These are phyloP conservation scores for Lecanicillium sp. DNA, from an alignment of 2,329 filamentous ascomycete genomes.

Conservation along the genomic window DNA sequence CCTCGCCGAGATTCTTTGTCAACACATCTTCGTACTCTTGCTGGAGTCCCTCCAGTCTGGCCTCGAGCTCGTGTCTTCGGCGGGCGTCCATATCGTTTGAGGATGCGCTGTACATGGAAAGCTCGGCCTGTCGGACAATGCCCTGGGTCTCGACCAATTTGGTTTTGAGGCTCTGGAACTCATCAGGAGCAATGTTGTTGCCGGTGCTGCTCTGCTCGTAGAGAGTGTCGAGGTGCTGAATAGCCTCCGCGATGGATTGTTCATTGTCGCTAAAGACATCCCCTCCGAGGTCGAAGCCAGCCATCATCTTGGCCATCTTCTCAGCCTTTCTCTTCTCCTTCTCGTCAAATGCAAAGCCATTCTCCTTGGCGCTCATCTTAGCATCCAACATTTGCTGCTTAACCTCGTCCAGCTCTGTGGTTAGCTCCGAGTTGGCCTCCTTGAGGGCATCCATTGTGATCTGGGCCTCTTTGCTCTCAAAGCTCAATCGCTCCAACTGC, in stretches of 20 bases:
- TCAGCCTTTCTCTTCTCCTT: slow-evolving; percentile 99
- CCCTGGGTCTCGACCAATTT: slow-evolving; percentile 84
- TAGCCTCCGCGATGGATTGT: slow-evolving; percentile 70
- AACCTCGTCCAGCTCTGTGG: slow-evolving; percentile 82
- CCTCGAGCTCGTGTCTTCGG: slow-evolving; percentile 68
- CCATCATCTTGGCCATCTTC: slow-evolving; percentile 99
- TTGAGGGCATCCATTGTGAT: slow-evolving; percentile 98
- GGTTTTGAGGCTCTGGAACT: slow-evolving; percentile 67
- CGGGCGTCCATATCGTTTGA: slow-evolving; percentile 57
- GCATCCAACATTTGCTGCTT: slow-evolving; percentile 95
- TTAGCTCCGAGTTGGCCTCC: slow-evolving; percentile 90
- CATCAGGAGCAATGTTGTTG: slow-evolving; percentile 72
- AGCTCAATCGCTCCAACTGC: slow-evolving; percentile 90
- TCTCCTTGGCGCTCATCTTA: slow-evolving; percentile 94
- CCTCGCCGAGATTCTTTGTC: slow-evolving; percentile 67
- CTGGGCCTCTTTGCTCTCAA: slow-evolving; percentile 86
- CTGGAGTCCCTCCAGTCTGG: slow-evolving; percentile 65
- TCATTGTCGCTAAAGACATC: slow-evolving; percentile 95
- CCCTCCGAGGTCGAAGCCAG: slow-evolving; percentile 86
- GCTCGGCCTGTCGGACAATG: slow-evolving; percentile 84
- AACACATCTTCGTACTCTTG: slow-evolving; percentile 78
- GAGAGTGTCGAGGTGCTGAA: slow-evolving; percentile 73
- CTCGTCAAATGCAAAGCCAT: slow-evolving; percentile 79
- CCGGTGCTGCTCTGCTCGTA: slow-evolving; percentile 69
- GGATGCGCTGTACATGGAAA: slow-evolving; percentile 66